Evolutionary conservation across 2,329 filamentous ascomycete genomes (phyloP), one percentile per base, ranked within the genome.

Genomic region (Aspergillus eucalypticola): DNA sequence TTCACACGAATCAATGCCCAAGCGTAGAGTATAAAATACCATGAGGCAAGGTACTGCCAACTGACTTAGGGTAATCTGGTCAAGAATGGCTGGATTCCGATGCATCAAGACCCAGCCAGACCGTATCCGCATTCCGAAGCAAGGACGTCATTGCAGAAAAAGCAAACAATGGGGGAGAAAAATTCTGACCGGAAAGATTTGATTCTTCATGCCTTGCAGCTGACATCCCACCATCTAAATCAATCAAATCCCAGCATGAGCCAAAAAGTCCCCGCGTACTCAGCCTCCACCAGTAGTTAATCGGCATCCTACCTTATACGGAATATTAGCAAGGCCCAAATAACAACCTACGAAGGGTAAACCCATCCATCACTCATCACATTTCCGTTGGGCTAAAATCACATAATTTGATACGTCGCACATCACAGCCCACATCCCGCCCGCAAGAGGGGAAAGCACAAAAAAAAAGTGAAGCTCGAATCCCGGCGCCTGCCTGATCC

Each of bases 71-170:
- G 25, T 27, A 3, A 42, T 21, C 21, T 35, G 32, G 41, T 42
- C 8, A 8, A 42, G 17, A 42, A 11, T 19, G 17, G 41, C 17
- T 21, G 41, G 19, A 10, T 10, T 21, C 41, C 17, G 41, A 42
- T 42, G 41, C 41, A 42, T 21, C 41, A 44, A 42, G 41, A 44
- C 21, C 41, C 23, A 44, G 41, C 13, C 19, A 35, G 32, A 11
- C 10, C 32, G 11, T 21, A 23, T 19, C 41, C 41, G 41, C 41
- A 44, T 23, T 13, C 41, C 41, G 41, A 49, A 27, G 44, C 44
- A 49, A 50, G 46, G 46, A 50, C 25, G 13, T 50, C 46, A 50
- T n/a, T 32, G 46, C 46, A 50, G 25, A 32, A 49, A 49, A 49
- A 49, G 46, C 46, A 50, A 19, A 44, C 21, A 17, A 23, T 8